These are phyloP conservation scores for Plasmopara halstedii DNA, from an alignment of 352 stramenopile genomes.

Conservation along the genomic window DNA sequence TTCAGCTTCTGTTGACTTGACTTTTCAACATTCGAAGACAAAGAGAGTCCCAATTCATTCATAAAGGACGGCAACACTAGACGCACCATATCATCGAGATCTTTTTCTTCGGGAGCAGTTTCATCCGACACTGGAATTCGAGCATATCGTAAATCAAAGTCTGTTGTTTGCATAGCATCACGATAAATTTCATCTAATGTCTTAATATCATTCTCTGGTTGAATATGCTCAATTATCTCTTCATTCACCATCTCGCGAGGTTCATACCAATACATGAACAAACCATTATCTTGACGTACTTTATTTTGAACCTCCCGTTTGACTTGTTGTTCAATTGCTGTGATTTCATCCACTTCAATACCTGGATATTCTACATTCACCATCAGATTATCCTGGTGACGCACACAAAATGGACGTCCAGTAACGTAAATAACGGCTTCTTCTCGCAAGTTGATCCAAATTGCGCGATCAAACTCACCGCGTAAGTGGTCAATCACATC, in stretches of 20 bases:
- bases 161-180: conserved; percentile 32
- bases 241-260: conserved; percentile 68
- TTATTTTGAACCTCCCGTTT: conserved; percentile 80
- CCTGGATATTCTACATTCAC: conserved; percentile 84
- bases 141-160: conserved; percentile 69
- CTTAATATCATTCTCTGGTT: conserved; percentile 62
- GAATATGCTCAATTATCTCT: conserved; percentile 77
- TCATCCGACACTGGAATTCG: conserved; percentile 87
- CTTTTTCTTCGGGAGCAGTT: conserved; percentile 84
- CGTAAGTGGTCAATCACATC: conserved; percentile 59
- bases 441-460: conserved; percentile 89
- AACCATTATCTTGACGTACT: conserved; percentile 58
- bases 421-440: conserved; percentile 89
- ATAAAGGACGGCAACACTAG: conserved; percentile 60
- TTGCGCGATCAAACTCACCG: conserved; percentile 51
- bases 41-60: conserved; percentile 39
- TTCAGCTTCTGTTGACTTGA: conserved; percentile 20
- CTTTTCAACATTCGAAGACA: conserved; percentile 6
- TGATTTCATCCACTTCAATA: conserved; percentile 86
- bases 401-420: conserved; percentile 80
- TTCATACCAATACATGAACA: conserved; percentile 85
- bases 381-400: conserved; percentile 70
- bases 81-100: conserved; percentile 83
- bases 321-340: conserved; percentile 73
- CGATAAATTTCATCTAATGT: conserved; percentile 70